Evolutionary conservation across 1,284 basidiomycete species (phyloP).

Genomic region (Rhodotorula sp.): DNA sequence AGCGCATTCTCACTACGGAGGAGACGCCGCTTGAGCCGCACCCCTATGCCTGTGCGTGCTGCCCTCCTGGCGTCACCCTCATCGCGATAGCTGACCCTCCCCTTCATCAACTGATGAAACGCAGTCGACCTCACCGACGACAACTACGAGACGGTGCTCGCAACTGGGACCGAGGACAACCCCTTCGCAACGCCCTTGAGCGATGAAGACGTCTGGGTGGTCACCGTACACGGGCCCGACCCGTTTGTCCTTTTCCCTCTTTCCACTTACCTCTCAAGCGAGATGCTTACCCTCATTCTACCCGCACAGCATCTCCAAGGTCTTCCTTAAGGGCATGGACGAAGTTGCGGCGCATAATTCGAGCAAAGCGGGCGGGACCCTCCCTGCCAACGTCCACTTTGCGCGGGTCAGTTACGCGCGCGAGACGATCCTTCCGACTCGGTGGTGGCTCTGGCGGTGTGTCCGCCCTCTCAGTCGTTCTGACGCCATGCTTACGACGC

Average conservation of each 20-base stretch:
- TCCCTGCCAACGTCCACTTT: slow-evolving; percentile 32
- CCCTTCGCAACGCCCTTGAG: slow-evolving; percentile 20
- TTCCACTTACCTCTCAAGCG: background rate
- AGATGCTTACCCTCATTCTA: background rate
- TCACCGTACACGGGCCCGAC: slow-evolving; percentile 36
- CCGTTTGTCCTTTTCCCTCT: slow-evolving; percentile 16
- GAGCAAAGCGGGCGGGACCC: slow-evolving; percentile 24
- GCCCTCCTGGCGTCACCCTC: too few relatives aligned
- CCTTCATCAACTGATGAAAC: background rate
- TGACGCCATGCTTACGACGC: background rate
- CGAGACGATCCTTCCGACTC: slow-evolving; percentile 38
- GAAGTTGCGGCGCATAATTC: slow-evolving; percentile 32
- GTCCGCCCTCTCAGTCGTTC: background rate
- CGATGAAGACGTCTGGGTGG: slow-evolving; percentile 34
- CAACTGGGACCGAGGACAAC: slow-evolving; percentile 26
- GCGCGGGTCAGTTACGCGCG: slow-evolving; percentile 36
- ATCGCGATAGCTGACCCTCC: background rate
- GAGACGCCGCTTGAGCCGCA: slow-evolving; percentile 16
- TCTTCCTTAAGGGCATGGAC: slow-evolving; percentile 26
- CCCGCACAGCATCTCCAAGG: slow-evolving; percentile 23
- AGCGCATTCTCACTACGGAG: slow-evolving; percentile 14
- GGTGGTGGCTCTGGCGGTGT: slow-evolving; percentile 40
- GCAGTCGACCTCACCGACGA: slow-evolving; percentile 41
- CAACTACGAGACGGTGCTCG: slow-evolving; percentile 32
- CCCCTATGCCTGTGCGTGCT: slow-evolving; percentile 24